A percentile compares a stretch with the other conserved stretches of the same genome.
phyloP scores from a whole-genome alignment of 768 basidiomycete species.

The Tubosaeta sp. region DNA sequence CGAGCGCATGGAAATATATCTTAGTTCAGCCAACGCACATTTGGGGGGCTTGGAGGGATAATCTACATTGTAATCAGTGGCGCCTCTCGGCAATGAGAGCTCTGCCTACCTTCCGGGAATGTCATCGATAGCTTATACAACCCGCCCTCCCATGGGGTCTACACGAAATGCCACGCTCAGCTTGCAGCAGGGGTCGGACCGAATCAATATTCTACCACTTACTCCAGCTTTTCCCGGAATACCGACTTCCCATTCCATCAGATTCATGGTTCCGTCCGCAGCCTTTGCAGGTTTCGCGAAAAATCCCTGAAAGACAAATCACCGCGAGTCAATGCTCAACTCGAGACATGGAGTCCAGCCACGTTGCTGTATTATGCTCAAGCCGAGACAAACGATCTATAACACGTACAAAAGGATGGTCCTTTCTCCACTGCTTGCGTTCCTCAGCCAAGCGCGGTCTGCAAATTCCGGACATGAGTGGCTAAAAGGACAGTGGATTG shows the following conservation, averaged over 20 bases:
- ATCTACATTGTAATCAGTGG: slow-evolving; percentile 44
- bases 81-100: background rate
- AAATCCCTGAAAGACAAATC: slow-evolving; percentile 67
- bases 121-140: slow-evolving; percentile 89
- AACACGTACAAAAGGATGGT: slow-evolving; percentile 90
- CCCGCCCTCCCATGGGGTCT: slow-evolving; percentile 99
- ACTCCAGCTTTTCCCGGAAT: slow-evolving; percentile 92
- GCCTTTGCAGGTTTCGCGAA: slow-evolving; percentile 92
- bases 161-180: slow-evolving; percentile 14
- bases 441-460: slow-evolving; percentile 92
- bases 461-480: slow-evolving; percentile 84
- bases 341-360: background rate
- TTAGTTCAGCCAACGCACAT: slow-evolving; percentile 47
- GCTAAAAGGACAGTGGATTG: slow-evolving; percentile 2
- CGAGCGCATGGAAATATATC: background rate
- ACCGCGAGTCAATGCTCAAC: slow-evolving; percentile 1
- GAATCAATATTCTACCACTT: slow-evolving; percentile 33
- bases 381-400: slow-evolving; percentile 1
- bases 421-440: slow-evolving; percentile 98
- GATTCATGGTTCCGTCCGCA: slow-evolving; percentile 89
- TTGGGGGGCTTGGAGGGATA: slow-evolving; percentile 95
- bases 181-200: slow-evolving; percentile 6
- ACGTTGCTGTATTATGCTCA: background rate
- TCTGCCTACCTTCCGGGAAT: slow-evolving; percentile 84
- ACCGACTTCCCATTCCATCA: slow-evolving; percentile 98